A percentile compares a stretch with the other conserved stretches of the same genome.
phyloP scores from a whole-genome alignment of 495 filamentous ascomycete species.

The Aspergillus bridgeri region DNA sequence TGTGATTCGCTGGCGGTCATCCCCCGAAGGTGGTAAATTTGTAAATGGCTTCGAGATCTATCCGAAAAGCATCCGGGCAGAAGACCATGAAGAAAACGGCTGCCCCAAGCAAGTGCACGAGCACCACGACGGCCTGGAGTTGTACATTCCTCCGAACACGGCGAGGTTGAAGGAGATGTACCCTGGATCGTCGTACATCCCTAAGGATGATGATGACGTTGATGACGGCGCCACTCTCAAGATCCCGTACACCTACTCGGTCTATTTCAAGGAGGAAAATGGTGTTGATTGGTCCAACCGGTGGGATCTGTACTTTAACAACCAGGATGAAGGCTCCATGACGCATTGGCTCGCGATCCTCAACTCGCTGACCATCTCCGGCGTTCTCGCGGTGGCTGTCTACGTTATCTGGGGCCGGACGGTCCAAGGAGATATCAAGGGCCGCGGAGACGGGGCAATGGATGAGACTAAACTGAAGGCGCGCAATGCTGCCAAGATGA shows the following conservation, averaged over 20 bases:
- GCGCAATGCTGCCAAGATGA: slow-evolving; percentile 47
- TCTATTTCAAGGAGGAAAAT: slow-evolving; percentile 86
- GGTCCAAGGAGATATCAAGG: slow-evolving; percentile 76
- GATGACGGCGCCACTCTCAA: slow-evolving; percentile 69
- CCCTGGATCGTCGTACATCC: slow-evolving; percentile 56
- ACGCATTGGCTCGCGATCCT: slow-evolving; percentile 93
- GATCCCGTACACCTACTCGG: slow-evolving; percentile 88
- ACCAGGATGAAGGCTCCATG: slow-evolving; percentile 78
- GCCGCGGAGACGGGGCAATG: slow-evolving; percentile 57
- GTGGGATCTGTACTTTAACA: slow-evolving; percentile 93
- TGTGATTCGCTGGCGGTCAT: slow-evolving; percentile 77
- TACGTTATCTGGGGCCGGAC: slow-evolving; percentile 84
- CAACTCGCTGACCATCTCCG: slow-evolving; percentile 85
- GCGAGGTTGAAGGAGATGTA: slow-evolving; percentile 56
- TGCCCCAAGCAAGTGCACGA: slow-evolving; percentile 66
- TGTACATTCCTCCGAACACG: slow-evolving; percentile 62
- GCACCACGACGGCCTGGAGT: slow-evolving; percentile 59
- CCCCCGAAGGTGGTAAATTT: slow-evolving; percentile 73
- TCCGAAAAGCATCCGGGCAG: slow-evolving; percentile 73
- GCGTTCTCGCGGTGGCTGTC: slow-evolving; percentile 76
- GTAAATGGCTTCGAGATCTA: slow-evolving; percentile 94
- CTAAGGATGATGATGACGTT: slow-evolving; percentile 50
- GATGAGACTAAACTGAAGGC: slow-evolving; percentile 66
- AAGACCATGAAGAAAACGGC: slow-evolving; percentile 56
- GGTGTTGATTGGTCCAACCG: slow-evolving; percentile 80